Evolutionary conservation across 2,329 filamentous ascomycete species (phyloP), one percentile per base, ranked within the genome.

Genomic region (Blumeria graminis): DNA sequence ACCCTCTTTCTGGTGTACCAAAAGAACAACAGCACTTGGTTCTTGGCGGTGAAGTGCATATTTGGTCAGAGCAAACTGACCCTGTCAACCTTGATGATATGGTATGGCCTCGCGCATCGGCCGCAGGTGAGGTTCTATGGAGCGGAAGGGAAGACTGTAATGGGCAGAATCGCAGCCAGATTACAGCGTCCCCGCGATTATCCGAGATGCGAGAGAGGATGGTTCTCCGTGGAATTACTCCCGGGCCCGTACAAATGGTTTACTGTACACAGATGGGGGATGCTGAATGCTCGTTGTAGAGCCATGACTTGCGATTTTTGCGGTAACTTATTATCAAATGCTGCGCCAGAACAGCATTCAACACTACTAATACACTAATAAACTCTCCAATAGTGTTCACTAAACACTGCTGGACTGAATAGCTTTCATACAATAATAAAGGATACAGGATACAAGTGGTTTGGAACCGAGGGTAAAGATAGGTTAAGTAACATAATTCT

Each of bases 11-110:
- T 2, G 77, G 77, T 50, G 72, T 94, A 4, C 76, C 81, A 0
- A 69, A 68, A 9, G 73, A 80, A 32, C 68, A 78, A 46, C 76
- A 78, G 32, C 74, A 81, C 64, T 75, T 86, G 11, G 81, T 94
- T 2, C 68, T 92, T 8, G 88, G 88, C 48, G 88, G 86, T 32
- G 88, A 94, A 70, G 78, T 82, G 14, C 83, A 85, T 57, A 76
- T 87, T 57, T 94, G 86, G 86, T 77, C 76, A 60, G 88, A 94
- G 65, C 76, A 79, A 70, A 82, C 82, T n/a, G 88, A 94, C 68
- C 69, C 77, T 3, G 70, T 78, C n/a, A 88, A 82, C 65, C 67
- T 94, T 13, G 86, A 94, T 69, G 71, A 71, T 38, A 78, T 85
- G 67, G 69, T 90, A 8, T 94, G 86, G 87, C 86, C 87, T 7